Evolutionary conservation across 768 basidiomycete species (phyloP).

Genomic region (Tephrocybe sp.): DNA sequence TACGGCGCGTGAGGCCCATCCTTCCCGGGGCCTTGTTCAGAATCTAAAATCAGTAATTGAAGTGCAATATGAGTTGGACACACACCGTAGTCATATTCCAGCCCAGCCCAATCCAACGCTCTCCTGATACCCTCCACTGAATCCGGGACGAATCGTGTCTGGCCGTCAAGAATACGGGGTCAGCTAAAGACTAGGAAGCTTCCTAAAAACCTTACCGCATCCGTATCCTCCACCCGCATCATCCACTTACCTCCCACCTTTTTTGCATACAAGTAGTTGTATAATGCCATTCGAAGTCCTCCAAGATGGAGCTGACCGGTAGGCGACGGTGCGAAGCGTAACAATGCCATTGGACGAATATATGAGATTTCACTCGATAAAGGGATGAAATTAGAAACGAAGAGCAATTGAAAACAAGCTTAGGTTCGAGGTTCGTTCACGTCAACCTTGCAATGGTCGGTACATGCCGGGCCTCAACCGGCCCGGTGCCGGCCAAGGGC

Average conservation of each 20-base stretch:
- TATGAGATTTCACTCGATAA: background rate
- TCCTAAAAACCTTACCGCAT: conserved; percentile 56
- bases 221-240: conserved; percentile 93
- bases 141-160: conserved; percentile 82
- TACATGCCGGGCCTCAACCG: too few species aligned
- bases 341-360: conserved; percentile 49
- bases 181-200: too few species aligned
- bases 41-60: background rate
- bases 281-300: conserved; percentile 90
- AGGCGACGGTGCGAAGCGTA: conserved; percentile 97
- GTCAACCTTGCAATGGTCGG: too few species aligned
- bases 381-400: too few species aligned
- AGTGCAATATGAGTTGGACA: conserved; percentile 1
- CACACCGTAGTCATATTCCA: conserved; percentile 90
- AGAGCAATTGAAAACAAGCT: too few species aligned
- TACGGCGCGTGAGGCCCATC: conserved; percentile 83
- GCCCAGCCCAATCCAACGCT: conserved; percentile 86
- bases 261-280: conserved; percentile 85
- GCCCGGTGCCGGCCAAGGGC: too few species aligned
- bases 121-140: conserved; percentile 79
- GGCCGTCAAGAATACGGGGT: background rate
- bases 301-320: conserved; percentile 95
- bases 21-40: conserved; percentile 68
- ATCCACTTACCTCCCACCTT: conserved; percentile 89
- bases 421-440: too few species aligned